Percentiles rank a stretch among this genome's conserved stretches.
phyloP scores from a whole-genome alignment of 257 asterid species.

The Datura wrightii region DNA sequence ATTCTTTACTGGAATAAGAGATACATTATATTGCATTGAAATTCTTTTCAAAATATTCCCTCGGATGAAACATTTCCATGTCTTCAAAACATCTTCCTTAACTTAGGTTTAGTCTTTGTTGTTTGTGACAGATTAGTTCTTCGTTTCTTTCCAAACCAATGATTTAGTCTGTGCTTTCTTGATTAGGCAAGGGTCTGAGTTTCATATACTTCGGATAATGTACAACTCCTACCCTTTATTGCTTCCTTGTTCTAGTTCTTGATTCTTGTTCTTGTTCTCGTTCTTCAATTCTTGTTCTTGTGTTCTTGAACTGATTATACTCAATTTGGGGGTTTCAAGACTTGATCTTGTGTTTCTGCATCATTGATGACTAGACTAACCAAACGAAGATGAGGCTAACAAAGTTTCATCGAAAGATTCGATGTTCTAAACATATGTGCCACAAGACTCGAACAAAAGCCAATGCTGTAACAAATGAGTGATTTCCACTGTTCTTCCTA shows the following conservation, averaged over 20 bases:
- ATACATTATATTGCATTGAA: neutral
- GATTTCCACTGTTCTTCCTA: neutral
- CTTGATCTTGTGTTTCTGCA: slow-evolving; percentile 24
- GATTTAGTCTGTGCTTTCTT: neutral
- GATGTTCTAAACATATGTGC: neutral
- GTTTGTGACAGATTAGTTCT: neutral
- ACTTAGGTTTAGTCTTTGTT: neutral
- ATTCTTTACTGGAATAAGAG: neutral
- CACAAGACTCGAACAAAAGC: slow-evolving; percentile 18
- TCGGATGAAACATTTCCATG: neutral
- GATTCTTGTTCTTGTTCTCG: neutral
- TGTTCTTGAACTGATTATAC: slow-evolving; percentile 20
- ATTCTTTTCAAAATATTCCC: neutral
- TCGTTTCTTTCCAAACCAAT: neutral
- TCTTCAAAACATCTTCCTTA: neutral
- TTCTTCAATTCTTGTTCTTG: slow-evolving; percentile 8
- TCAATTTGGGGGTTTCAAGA: neutral
- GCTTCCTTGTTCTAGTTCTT: neutral
- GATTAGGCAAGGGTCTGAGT: neutral
- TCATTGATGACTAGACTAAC: neutral
- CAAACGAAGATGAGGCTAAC: neutral
- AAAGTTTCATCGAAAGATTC: neutral
- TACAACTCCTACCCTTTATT: slow-evolving; percentile 12
- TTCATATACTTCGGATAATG: neutral
- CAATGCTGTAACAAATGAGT: neutral